Evolutionary conservation across 2,329 filamentous ascomycete genomes (phyloP).

Genomic region (Trichoderma harzianum): DNA sequence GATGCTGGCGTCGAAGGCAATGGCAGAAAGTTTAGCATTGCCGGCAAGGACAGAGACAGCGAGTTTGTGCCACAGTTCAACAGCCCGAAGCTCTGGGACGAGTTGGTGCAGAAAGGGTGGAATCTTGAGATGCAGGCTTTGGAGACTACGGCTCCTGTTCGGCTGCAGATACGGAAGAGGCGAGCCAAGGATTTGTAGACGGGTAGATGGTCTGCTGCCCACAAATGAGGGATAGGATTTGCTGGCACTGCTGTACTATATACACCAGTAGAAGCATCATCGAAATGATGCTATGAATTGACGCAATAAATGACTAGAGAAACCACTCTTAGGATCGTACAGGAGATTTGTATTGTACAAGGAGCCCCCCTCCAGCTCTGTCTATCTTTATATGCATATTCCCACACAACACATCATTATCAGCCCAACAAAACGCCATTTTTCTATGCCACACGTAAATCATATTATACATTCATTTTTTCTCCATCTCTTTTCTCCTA

Average conservation of each 20-base stretch:
- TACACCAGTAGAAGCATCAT: not conserved
- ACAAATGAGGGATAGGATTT: not conserved
- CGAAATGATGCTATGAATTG: not conserved
- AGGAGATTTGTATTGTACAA: conserved; percentile 10
- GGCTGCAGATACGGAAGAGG: conserved; percentile 27
- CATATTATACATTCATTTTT: not conserved
- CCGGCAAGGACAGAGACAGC: conserved; percentile 10
- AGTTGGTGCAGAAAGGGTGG: conserved; percentile 34
- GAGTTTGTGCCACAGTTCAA: conserved; percentile 23
- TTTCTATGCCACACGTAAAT: not conserved
- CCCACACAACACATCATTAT: not conserved
- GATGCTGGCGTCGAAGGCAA: conserved; percentile 5
- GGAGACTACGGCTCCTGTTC: conserved; percentile 36
- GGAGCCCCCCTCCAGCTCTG: not conserved
- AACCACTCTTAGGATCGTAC: not conserved
- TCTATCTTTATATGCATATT: not conserved
- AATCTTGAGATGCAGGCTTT: conserved; percentile 34
- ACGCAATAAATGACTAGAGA: not conserved
- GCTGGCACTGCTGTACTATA: not conserved
- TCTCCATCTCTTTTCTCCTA: not conserved
- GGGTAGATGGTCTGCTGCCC: not conserved
- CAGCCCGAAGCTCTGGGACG: conserved; percentile 28
- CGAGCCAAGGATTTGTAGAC: conserved; percentile 29
- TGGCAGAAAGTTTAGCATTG: conserved; percentile 1
- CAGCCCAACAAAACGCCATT: not conserved